Percentiles rank a stretch among this genome's conserved stretches.
Conservation (phyloP, 805 yeast genomes). For the Tetrapisispora pingtungensis region DNA sequence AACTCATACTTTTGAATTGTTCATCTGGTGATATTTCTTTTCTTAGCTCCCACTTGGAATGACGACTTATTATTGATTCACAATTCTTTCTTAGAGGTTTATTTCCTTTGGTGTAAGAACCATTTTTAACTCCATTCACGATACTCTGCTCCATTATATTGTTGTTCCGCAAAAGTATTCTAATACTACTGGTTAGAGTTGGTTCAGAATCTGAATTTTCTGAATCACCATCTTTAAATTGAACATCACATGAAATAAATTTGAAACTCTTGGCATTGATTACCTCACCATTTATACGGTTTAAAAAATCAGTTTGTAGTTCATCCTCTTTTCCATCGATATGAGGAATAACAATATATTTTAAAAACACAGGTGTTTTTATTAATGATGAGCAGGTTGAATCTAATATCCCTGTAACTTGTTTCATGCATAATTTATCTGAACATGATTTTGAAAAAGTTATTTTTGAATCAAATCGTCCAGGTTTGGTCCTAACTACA, state of each 20-base stretch:
- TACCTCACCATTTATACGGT: not conserved
- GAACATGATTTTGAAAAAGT: slow-evolving; percentile 80
- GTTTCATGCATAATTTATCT: slow-evolving; percentile 66
- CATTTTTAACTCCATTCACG: slow-evolving; percentile 53
- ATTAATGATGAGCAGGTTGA: slow-evolving; percentile 34
- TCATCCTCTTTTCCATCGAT: not conserved
- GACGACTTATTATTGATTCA: slow-evolving; percentile 18
- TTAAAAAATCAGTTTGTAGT: slow-evolving; percentile 12
- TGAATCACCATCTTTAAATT: slow-evolving; percentile 14
- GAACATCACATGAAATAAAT: slow-evolving; percentile 7
- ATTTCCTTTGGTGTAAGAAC: slow-evolving; percentile 37
- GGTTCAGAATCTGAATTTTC: slow-evolving; percentile 10
- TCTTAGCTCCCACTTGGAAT: slow-evolving; percentile 19
- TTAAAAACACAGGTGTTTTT: slow-evolving; percentile 26
- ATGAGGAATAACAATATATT: slow-evolving; percentile 41
- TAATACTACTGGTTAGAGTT: slow-evolving; percentile 13
- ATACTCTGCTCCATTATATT: slow-evolving; percentile 27
- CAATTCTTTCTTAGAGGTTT: slow-evolving; percentile 37
- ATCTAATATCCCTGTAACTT: slow-evolving; percentile 45
- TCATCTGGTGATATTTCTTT: not conserved
- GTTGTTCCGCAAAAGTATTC: slow-evolving; percentile 6
- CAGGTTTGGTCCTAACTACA: slow-evolving; percentile 83
- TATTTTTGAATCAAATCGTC: slow-evolving; percentile 65
- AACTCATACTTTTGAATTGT: slow-evolving; percentile 10
- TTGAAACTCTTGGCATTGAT: slow-evolving; percentile 1